Base-by-base conservation (phyloP, 2,329 filamentous ascomycete species). In the Diatrype stigma region DNA sequence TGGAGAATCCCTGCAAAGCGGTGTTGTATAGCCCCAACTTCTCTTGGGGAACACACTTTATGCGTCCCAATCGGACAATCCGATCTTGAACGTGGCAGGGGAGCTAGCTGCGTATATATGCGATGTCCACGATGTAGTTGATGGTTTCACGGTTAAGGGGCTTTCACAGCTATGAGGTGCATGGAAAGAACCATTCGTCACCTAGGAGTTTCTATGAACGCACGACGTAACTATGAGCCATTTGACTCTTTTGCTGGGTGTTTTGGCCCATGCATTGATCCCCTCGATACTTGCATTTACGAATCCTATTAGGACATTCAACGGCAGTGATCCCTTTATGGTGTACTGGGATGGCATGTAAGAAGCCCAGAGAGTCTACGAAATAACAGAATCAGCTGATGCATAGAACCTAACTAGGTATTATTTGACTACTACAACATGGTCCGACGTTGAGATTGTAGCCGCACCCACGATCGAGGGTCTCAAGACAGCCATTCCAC, bases 341-440 rank as follows among this genome's bases (percentile, higher is more conserved):
- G 42, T 37, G 7, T 51, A 54, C 22, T 34, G 46, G 26, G 38
- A 54, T 35, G 52, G 52, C 19, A 32, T 45, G 51, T 52, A 19
- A 42, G 37, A 17, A 28, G 11, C 8, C 22, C 12, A 26, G 22
- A 28, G 12, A 4, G n/a, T 42, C 38, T 42, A n/a, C n/a, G n/a
- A 30, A 30, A 30, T 30, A 10, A 12, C 19, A 37, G 12, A 6
- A 16, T 6, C 22, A 12, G 21, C 40, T 17, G 14, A 6, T 7
- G 16, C 40, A 16, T 21, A 44, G 21, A 7, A n/a, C 21, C 2
- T 5, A 19, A 1, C 40, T n/a, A 44, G 40, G 37, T 60, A 60
- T 50, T 60, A 56, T 38, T 51, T 60, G 28, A 56, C 50, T 10
- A 44, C 55, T 26, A 60, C 58, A 3, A 51, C 51, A 11, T 60